These are phyloP conservation scores for Cryptosporidium viatorum DNA, from an alignment of 169 alveolate species.

Conservation along the genomic window DNA sequence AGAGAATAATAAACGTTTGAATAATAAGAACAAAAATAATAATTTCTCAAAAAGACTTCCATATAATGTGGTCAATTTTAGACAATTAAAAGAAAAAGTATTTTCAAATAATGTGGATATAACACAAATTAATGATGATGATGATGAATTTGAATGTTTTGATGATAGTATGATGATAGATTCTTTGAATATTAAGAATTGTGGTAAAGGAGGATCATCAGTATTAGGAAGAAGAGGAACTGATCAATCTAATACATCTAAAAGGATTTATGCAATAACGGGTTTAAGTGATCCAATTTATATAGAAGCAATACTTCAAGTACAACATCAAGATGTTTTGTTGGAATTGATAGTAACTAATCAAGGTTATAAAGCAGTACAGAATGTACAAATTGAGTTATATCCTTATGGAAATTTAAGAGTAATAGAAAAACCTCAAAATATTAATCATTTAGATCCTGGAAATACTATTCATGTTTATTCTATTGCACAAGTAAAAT, in stretches of 20 bases:
- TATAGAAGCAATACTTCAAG: conserved; percentile 91
- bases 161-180: neutral
- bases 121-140: conserved; percentile 74
- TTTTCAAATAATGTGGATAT: conserved; percentile 76
- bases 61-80: conserved; percentile 59
- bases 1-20: neutral
- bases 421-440: conserved; percentile 86
- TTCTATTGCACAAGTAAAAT: conserved; percentile 84
- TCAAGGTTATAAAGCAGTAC: conserved; percentile 88
- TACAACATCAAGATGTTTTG: conserved; percentile 89
- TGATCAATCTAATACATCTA: neutral
- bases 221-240: neutral
- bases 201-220: neutral
- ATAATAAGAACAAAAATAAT: neutral
- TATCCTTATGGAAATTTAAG: conserved; percentile 88
- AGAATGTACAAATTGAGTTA: conserved; percentile 90
- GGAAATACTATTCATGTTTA: conserved; percentile 82
- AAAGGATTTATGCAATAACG: conserved; percentile 80
- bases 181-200: neutral
- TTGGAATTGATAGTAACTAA: conserved; percentile 89
- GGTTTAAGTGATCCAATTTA: conserved; percentile 93
- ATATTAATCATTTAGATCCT: conserved; percentile 85
- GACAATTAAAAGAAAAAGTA: conserved; percentile 76
- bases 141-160: neutral
- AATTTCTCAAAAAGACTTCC: conserved; percentile 2